Base-by-base conservation (phyloP, 768 basidiomycete genomes). In the Strobilomyces echinocephalus region DNA sequence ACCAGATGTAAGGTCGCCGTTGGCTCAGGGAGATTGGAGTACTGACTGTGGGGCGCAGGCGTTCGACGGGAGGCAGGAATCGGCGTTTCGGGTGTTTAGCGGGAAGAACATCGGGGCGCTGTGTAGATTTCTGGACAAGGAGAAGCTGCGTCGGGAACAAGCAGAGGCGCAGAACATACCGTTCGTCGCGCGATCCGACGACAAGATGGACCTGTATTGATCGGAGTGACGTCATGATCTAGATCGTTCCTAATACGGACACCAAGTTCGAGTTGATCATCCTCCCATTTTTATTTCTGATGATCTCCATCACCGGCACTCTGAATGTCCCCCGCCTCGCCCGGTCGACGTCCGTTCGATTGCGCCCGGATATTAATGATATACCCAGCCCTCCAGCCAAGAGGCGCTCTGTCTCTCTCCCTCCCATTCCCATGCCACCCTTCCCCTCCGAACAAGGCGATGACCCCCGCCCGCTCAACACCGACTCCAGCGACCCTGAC, bases 11-110 rank as follows among this genome's bases (percentile, higher is more conserved):
- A 59, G 84, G 72, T 11, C 28, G 1, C 0, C 8, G n/a, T 30
- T 33, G 39, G 40, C 18, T 31, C 24, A 24, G 24, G 31, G 24
- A 8, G 7, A 1, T 18, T n/a, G 8, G 34, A 11, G 53, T 36
- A 47, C 50, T 59, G 55, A 63, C 10, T 20, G 46, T 1, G 14
- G 24, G 34, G 0, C 46, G 34, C 65, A 92, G 90, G 76, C 79
- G 31, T 79, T 81, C 66, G 83, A 85, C 60, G 72, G 74, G 20
- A 80, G 82, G 64, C 88, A 91, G 62, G 75, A 78, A 60, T 76
- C 81, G 0, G 81, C 81, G 8, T 94, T 88, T 68, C 84, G 88
- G 59, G 92, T 91, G 36, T 95, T 90, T 66, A 85, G 77, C 30
- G 87, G 86, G 21, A 70, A 76, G 46, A 88, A 87, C 39, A 74